These are phyloP conservation scores for Cetradonia linearis DNA, from an alignment of 495 filamentous ascomycete genomes.

Conservation along the genomic window DNA sequence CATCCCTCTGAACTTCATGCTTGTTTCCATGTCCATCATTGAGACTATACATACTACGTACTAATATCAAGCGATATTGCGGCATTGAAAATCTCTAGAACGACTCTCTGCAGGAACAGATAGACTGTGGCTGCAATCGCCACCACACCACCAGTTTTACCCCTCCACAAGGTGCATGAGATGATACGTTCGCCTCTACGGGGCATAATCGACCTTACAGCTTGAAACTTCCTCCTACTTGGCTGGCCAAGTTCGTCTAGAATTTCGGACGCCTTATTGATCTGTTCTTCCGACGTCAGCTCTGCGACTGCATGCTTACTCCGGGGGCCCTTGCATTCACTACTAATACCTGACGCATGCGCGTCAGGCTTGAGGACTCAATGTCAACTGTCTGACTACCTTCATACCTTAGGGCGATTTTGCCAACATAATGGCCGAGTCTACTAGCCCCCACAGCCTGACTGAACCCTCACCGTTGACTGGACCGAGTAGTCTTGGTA, in stretches of 20 bases:
- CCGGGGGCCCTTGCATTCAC: neutral
- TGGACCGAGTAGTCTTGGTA: constrained; percentile 16
- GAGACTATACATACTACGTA: neutral
- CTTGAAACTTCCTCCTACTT: constrained; percentile 16
- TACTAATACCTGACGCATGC: constrained; percentile 6
- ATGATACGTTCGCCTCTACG: constrained; percentile 22
- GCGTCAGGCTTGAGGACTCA: constrained; percentile 4
- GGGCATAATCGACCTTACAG: constrained; percentile 6
- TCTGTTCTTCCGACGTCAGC: neutral
- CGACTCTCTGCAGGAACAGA: constrained; percentile 9
- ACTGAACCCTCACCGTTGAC: constrained; percentile 19
- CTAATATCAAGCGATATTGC: neutral
- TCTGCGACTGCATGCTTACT: neutral
- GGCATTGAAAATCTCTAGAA: neutral
- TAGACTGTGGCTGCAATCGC: constrained; percentile 3
- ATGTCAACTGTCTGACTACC: constrained; percentile 3
- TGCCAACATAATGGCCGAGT: constrained; percentile 9
- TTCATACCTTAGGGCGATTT: neutral
- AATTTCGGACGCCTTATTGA: constrained; percentile 2
- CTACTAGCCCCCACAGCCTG: constrained; percentile 13
- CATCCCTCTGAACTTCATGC: neutral
- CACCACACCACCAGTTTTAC: constrained; percentile 11
- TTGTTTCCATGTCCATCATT: neutral
- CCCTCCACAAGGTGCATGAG: constrained; percentile 17
- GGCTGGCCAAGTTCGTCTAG: constrained; percentile 15